These are phyloP conservation scores for Warburgia ugandensis DNA, from an alignment of 164 flowering plant genomes.

Conservation along the genomic window DNA sequence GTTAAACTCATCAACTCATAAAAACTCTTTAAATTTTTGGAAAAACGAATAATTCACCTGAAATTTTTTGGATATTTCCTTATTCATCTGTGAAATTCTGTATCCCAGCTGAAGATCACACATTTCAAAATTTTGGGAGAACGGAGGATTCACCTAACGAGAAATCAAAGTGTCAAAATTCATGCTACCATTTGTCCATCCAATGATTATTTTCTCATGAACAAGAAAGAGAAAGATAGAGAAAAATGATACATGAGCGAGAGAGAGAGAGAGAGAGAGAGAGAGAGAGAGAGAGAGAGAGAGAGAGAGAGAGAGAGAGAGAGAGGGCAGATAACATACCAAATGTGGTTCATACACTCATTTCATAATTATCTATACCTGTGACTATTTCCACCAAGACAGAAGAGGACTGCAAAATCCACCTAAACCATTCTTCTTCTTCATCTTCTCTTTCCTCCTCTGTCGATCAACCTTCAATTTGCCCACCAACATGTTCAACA, in stretches of 20 bases:
- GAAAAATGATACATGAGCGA: neutral
- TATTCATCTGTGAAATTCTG: too few species aligned
- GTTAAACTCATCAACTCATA: too few species aligned
- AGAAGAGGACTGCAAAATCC: conserved; percentile 5
- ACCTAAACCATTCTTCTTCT: conserved; percentile 9
- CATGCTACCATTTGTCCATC: neutral
- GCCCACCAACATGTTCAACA: conserved; percentile 8
- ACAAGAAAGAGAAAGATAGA: neutral
- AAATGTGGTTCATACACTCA: neutral
- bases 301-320: neutral
- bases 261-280: neutral
- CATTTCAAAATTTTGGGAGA: too few species aligned
- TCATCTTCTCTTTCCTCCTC: conserved; percentile 11
- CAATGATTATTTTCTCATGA: neutral
- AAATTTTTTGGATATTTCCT: too few species aligned
- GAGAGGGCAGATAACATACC: neutral
- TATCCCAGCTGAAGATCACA: too few species aligned
- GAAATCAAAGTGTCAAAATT: too few species aligned
- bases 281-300: neutral
- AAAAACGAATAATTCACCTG: too few species aligned
- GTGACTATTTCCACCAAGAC: conserved; percentile 15
- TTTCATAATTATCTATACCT: neutral
- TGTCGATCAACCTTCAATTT: neutral
- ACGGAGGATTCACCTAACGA: too few species aligned
- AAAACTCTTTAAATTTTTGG: too few species aligned